phyloP scores from a whole-genome alignment of 768 basidiomycete species.

The Gelatoporia subvermispora region DNA sequence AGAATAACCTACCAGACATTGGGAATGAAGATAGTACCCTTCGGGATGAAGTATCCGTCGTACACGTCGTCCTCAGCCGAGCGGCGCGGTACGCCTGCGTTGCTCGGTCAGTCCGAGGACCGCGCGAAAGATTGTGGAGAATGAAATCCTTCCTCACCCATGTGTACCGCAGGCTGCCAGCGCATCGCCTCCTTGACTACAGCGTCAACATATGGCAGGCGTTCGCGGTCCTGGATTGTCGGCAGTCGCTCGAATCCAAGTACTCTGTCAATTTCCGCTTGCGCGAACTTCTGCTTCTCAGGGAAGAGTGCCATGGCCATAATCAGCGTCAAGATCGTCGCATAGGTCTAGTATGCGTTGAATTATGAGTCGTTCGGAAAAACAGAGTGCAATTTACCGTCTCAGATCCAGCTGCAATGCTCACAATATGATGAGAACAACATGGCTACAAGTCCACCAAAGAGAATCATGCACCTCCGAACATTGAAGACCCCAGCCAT shows the following conservation, averaged over 20 bases:
- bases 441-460: no score
- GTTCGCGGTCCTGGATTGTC: slow-evolving; percentile 14
- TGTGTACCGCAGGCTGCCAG: slow-evolving; percentile 31
- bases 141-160: slow-evolving; percentile 21
- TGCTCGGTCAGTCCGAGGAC: no score
- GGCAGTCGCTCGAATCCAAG: slow-evolving; percentile 22
- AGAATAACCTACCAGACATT: slow-evolving; percentile 9
- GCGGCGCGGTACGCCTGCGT: slow-evolving; percentile 15
- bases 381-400: slow-evolving; percentile 2
- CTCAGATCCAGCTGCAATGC: slow-evolving; percentile 5
- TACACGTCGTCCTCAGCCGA: slow-evolving; percentile 19
- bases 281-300: slow-evolving; percentile 19
- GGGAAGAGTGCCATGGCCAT: slow-evolving; percentile 32
- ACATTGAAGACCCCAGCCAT: slow-evolving; percentile 9
- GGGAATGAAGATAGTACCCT: slow-evolving; percentile 10
- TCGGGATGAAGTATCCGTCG: slow-evolving; percentile 16
- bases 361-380: neutral
- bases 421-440: neutral
- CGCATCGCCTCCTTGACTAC: slow-evolving; percentile 25
- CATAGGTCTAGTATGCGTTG: slow-evolving; percentile 15
- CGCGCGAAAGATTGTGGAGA: neutral
- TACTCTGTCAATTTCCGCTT: slow-evolving; percentile 25
- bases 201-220: slow-evolving; percentile 21
- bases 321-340: slow-evolving; percentile 25
- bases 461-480: slow-evolving; percentile 8